Evolutionary conservation across 2,329 filamentous ascomycete species (phyloP), one percentile per base, ranked within the genome.

Genomic region (Aspergillus thermomutatus): DNA sequence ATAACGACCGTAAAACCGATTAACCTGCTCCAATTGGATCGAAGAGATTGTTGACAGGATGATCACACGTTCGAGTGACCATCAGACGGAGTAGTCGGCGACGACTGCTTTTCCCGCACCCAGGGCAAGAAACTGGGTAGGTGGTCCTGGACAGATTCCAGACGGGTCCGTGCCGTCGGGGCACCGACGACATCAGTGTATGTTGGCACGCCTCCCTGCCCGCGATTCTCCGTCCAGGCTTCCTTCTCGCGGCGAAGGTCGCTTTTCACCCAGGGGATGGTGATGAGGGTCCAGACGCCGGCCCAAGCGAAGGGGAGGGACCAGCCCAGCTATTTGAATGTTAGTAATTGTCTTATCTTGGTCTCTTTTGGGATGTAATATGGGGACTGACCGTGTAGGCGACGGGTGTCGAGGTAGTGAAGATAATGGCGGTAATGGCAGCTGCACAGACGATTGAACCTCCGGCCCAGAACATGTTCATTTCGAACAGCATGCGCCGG

Each of bases 391-490:
- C 75, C 17, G 72, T 77, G 61, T 82, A 83, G 9, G 79, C 81
- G 37, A 82, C 73, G 25, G 76, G 71, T 59, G 79, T 68, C 0
- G 75, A 71, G 4, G 80, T 75, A 0, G 78, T 80, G 66, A 81
- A 82, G 41, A 83, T 68, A 2, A 82, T 72, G 0, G 75, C 76
- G 10, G 82, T 77, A 17, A 79, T 77, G 19, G 73, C 76, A 4
- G 75, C 72, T 1, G 80, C 80, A 45, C 73, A 73, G 5, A 80
- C 51, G n/a, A 83, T 67, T 1, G 78, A 75, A 1, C 82, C 81
- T 11, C 80, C 75, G 1, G 77, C 81, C 83, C 83, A 85, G 64
- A 85, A 83, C 62, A 80, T 79, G 58, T 83, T 84, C 69, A 84
- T 76, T 51, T 78, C 74, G 51, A 78, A 78, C 4, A 85, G 74